Percentiles rank a stretch among this genome's conserved stretches.
phyloP scores from a whole-genome alignment of 164 flowering plant genomes.

The Aristolochia contorta region DNA sequence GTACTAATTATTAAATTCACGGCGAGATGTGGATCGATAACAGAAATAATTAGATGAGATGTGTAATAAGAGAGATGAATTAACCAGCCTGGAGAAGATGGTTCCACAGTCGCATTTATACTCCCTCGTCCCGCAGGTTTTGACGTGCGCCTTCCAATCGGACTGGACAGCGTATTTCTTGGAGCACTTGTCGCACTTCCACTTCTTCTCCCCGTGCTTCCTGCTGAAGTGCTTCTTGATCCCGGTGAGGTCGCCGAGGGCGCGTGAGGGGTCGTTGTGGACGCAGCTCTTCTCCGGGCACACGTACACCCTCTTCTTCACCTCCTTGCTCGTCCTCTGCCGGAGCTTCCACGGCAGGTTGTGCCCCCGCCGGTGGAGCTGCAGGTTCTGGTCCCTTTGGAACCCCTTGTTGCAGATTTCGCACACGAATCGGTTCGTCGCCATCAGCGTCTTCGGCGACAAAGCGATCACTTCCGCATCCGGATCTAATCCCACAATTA shows the following conservation, averaged over 20 bases:
- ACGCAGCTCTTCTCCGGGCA: constrained; percentile 72
- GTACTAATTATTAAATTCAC: no score
- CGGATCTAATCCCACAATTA: no score
- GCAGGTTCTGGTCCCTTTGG: constrained; percentile 72
- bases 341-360: constrained; percentile 65
- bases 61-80: neutral
- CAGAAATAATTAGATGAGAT: no score
- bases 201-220: constrained; percentile 80
- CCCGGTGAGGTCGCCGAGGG: constrained; percentile 75
- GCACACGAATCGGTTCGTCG: constrained; percentile 61
- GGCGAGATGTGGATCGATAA: no score
- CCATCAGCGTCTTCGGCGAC: constrained; percentile 65
- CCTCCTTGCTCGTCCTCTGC: constrained; percentile 42
- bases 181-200: constrained; percentile 72
- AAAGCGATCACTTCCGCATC: constrained; percentile 67
- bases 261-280: constrained; percentile 62
- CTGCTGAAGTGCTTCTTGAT: constrained; percentile 70
- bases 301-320: constrained; percentile 54
- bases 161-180: constrained; percentile 81
- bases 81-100: constrained; percentile 56
- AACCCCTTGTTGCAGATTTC: constrained; percentile 78
- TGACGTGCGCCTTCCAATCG: constrained; percentile 79
- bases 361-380: constrained; percentile 59
- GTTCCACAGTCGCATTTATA: constrained; percentile 79
- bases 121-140: constrained; percentile 68